phyloP scores from a whole-genome alignment of 768 basidiomycete species.

The Auricularia sp. region DNA sequence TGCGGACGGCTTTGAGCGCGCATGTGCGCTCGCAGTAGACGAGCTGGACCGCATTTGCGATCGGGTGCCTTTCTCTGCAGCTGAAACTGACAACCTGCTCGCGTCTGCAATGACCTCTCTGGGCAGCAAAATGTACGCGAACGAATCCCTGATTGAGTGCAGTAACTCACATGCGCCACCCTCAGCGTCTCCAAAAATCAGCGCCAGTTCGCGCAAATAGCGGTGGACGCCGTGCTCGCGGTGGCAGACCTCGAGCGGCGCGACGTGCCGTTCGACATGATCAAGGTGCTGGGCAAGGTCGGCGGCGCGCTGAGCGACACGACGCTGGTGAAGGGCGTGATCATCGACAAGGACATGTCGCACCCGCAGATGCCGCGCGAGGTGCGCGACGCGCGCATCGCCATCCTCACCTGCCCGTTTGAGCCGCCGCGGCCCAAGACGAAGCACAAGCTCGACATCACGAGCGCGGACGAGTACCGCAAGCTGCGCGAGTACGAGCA shows the following conservation, averaged over 20 bases:
- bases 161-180: not conserved
- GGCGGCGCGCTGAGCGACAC: conserved; percentile 96
- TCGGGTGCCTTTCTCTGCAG: conserved; percentile 71
- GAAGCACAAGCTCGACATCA: conserved; percentile 97
- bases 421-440: conserved; percentile 99
- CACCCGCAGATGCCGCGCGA: conserved; percentile 94
- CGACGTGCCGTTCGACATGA: conserved; percentile 95
- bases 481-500: conserved; percentile 91
- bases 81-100: conserved; percentile 77
- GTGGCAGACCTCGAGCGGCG: conserved; percentile 92
- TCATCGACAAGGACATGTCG: conserved; percentile 99
- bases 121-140: conserved; percentile 88
- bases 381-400: conserved; percentile 82
- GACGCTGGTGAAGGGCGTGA: conserved; percentile 89
- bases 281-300: conserved; percentile 98
- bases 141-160: not conserved
- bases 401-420: conserved; percentile 97
- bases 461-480: conserved; percentile 92
- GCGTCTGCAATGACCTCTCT: conserved; percentile 95
- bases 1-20: conserved; percentile 96
- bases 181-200: conserved; percentile 92
- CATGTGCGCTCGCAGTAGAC: conserved; percentile 81
- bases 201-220: conserved; percentile 91
- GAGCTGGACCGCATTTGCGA: conserved; percentile 90
- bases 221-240: conserved; percentile 89